Base-by-base conservation (phyloP, 306 rosid species). In the Castanea crenata region DNA sequence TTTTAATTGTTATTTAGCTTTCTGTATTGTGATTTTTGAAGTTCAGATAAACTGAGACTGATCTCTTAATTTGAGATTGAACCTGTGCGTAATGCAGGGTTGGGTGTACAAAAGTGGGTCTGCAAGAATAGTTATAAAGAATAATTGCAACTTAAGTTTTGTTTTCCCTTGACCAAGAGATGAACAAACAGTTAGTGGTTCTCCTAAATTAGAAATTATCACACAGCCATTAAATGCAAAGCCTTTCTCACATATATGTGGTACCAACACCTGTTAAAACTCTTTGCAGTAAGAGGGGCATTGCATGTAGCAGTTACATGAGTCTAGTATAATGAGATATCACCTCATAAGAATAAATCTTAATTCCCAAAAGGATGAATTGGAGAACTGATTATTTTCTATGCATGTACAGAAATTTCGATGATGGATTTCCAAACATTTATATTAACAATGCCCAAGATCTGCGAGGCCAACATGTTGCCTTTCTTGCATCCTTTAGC, bases 391-490 rank as follows among this genome's bases (percentile, higher is more conserved):
- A 77, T 58, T 69, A 34, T 19, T 72, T 85, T 67, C 7, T 80
- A 73, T 85, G 65, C 51, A 74, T 70, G n/a, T 83, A 46, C 94
- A 92, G 99, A 95, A 87, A 85, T 51, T 95, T 95, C 76, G 94
- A 91, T 49, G 99, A 95, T 86, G 97, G 99, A 14, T 95, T 95
- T 83, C 98, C 99, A 73, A 95, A 93, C 82, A 71, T 95, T 56
- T 95, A 86, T 52, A 95, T 93, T 77, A 75, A 93, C 68, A 82
- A 95, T 78, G 98, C 99, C 18, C 97, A 95, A 86, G 98, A 90
- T 61, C 97, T 95, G 69, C 88, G 97, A 59, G 99, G 98, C n/a
- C 84, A 95, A 82, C 98, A 95, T 79, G 98, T 95, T 34, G 99
- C 98, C 65, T 94, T 92, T 73, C 85, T 92, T 51, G 97, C 95